Conservation (phyloP, 805 yeast genomes). For the Schwanniomyces pseudopolymorphus region DNA sequence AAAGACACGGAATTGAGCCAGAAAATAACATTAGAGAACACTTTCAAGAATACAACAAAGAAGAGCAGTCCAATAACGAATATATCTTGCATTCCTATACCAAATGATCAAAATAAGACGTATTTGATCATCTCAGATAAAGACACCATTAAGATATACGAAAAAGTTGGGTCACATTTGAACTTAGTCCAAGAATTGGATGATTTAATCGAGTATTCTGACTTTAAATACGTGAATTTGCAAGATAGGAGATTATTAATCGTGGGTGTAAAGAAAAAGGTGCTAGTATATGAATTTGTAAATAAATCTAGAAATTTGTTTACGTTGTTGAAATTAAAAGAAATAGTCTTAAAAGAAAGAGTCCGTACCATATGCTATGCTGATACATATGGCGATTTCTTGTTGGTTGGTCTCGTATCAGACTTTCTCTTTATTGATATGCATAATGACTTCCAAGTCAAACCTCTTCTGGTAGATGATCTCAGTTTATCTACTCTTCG, state of each 20-base stretch:
- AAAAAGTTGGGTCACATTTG: conserved; percentile 32
- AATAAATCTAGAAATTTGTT: conserved; percentile 31
- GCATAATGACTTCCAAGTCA: conserved; percentile 11
- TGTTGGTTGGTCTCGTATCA: conserved; percentile 23
- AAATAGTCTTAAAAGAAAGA: conserved; percentile 29
- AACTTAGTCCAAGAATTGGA: conserved; percentile 30
- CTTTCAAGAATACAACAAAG: conserved; percentile 18
- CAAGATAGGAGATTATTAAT: conserved; percentile 22
- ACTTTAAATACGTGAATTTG: conserved; percentile 15
- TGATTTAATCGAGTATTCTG: conserved; percentile 19
- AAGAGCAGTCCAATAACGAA: conserved; percentile 17
- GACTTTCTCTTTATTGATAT: conserved; percentile 28
- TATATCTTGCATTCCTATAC: conserved; percentile 13
- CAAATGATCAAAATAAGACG: conserved; percentile 18
- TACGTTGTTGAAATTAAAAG: conserved; percentile 23
- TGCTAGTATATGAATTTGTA: conserved; percentile 24
- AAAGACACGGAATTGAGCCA: conserved; percentile 17
- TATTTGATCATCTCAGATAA: conserved; percentile 23
- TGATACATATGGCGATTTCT: conserved; percentile 8
- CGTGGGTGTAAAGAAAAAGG: conserved; percentile 28
- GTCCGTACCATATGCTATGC: conserved; percentile 19
- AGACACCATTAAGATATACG: conserved; percentile 25
- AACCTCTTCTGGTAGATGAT: conserved; percentile 19
- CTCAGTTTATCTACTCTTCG: conserved; percentile 15
- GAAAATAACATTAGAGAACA: conserved; percentile 16